Conservation (phyloP, 495 filamentous ascomycete species). For the Talaromyces stipitatus region DNA sequence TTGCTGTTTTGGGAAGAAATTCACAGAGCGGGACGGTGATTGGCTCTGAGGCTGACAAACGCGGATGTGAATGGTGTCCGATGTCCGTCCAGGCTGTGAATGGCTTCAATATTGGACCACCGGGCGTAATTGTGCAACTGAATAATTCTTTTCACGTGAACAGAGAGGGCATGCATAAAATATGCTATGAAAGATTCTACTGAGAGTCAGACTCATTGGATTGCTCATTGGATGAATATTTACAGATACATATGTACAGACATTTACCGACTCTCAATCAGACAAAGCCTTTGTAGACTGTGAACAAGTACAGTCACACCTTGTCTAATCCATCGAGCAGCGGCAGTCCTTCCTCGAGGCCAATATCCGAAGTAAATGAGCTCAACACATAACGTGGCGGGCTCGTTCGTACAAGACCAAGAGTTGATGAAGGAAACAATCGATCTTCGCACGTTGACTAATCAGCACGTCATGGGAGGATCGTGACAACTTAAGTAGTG, state of each 20-base stretch:
- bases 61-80: no score
- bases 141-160: neutral
- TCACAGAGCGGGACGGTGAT: neutral
- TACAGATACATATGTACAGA: slow-evolving; percentile 2
- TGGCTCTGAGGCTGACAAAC: neutral
- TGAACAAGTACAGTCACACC: slow-evolving; percentile 13
- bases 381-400: slow-evolving; percentile 19
- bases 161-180: no score
- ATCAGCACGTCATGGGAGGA: slow-evolving; percentile 74
- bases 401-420: slow-evolving; percentile 20
- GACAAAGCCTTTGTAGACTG: slow-evolving; percentile 7
- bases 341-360: slow-evolving; percentile 33
- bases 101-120: neutral
- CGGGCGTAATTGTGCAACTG: neutral
- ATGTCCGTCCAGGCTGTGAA: neutral
- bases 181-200: neutral
- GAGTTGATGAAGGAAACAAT: slow-evolving; percentile 38
- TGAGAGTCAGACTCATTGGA: no score
- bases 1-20: neutral
- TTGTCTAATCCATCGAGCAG: slow-evolving; percentile 14
- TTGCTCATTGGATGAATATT: neutral
- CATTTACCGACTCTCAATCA: slow-evolving; percentile 26
- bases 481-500: slow-evolving; percentile 92
- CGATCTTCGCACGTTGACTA: slow-evolving; percentile 90
- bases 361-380: slow-evolving; percentile 19